phyloP scores from a whole-genome alignment of 2,329 filamentous ascomycete genomes.

The Cladosporium sp. region DNA sequence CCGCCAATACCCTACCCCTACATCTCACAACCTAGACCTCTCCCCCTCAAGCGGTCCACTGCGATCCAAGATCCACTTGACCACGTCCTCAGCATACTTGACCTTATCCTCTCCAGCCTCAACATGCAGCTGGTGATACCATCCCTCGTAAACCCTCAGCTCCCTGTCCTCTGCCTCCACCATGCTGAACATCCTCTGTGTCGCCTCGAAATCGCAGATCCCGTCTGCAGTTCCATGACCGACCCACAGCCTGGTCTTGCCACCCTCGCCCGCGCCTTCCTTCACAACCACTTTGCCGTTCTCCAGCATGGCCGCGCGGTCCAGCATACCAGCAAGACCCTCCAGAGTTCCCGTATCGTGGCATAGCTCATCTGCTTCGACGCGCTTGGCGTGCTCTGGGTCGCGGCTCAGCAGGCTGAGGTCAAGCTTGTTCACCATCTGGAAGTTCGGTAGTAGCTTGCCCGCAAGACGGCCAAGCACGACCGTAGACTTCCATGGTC shows the following conservation, averaged over 20 bases:
- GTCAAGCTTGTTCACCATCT: constrained; percentile 63
- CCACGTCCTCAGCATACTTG: constrained; percentile 29
- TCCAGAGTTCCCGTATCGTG: constrained; percentile 86
- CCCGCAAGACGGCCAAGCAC: constrained; percentile 62
- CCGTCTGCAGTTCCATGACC: constrained; percentile 72
- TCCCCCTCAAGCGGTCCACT: constrained; percentile 1
- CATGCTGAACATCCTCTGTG: constrained; percentile 58
- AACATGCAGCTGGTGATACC: constrained; percentile 61
- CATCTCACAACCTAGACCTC: constrained; percentile 8
- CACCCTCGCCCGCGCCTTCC: constrained; percentile 43
- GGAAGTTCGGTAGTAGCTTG: constrained; percentile 60
- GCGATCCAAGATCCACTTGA: constrained; percentile 27
- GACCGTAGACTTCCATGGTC: constrained; percentile 61
- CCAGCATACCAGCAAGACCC: constrained; percentile 70
- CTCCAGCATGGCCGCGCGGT: constrained; percentile 61
- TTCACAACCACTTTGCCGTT: constrained; percentile 47
- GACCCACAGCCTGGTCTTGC: constrained; percentile 63
- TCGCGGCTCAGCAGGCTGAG: constrained; percentile 63
- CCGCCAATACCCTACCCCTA: too few species aligned
- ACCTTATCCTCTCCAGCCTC: constrained; percentile 34
- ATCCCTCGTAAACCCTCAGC: constrained; percentile 70
- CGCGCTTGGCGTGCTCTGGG: constrained; percentile 54
- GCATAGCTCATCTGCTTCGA: constrained; percentile 63
- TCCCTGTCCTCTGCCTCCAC: constrained; percentile 60
- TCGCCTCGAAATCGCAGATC: constrained; percentile 61